Percentiles rank a stretch among this genome's conserved stretches.
Evolutionary conservation across 2,329 filamentous ascomycete species (phyloP).

Genomic region (Hypoxylon sp.): DNA sequence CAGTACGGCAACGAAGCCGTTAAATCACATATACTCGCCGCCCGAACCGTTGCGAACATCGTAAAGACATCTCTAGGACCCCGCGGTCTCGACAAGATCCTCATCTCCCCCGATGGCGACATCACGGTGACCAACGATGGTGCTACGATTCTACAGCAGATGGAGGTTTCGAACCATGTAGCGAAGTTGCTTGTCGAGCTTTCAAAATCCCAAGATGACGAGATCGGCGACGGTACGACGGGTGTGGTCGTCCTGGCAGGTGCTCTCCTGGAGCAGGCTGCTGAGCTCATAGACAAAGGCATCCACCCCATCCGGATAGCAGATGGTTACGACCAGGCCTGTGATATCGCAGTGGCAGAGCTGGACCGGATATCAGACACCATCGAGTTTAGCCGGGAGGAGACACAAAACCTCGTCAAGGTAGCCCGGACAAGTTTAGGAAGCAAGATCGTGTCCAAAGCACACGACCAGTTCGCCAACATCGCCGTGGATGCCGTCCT

Average conservation of each 20-base stretch:
- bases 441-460: slow-evolving; percentile 99
- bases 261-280: slow-evolving; percentile 93
- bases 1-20: slow-evolving; percentile 97
- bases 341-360: slow-evolving; percentile 93
- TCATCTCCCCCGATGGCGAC: slow-evolving; percentile 98
- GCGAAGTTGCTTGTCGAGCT: slow-evolving; percentile 96
- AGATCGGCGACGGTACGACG: slow-evolving; percentile 98
- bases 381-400: slow-evolving; percentile 83
- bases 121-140: slow-evolving; percentile 99
- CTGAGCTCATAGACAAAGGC: slow-evolving; percentile 98
- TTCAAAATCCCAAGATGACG: slow-evolving; percentile 98
- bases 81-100: slow-evolving; percentile 96
- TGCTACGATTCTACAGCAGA: slow-evolving; percentile 95
- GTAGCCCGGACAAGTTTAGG: slow-evolving; percentile 96
- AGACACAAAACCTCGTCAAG: slow-evolving; percentile 89
- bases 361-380: slow-evolving; percentile 93
- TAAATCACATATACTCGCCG: slow-evolving; percentile 97
- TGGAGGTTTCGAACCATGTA: slow-evolving; percentile 99
- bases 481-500: slow-evolving; percentile 98
- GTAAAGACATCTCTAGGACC: slow-evolving; percentile 97
- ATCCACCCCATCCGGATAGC: slow-evolving; percentile 99
- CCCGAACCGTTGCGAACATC: slow-evolving; percentile 94
- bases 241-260: slow-evolving; percentile 97
- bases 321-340: slow-evolving; percentile 97
- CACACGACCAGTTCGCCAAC: slow-evolving; percentile 96